Evolutionary conservation across 2,329 filamentous ascomycete species (phyloP).

Genomic region (Tolypocladium cylindrosporum): DNA sequence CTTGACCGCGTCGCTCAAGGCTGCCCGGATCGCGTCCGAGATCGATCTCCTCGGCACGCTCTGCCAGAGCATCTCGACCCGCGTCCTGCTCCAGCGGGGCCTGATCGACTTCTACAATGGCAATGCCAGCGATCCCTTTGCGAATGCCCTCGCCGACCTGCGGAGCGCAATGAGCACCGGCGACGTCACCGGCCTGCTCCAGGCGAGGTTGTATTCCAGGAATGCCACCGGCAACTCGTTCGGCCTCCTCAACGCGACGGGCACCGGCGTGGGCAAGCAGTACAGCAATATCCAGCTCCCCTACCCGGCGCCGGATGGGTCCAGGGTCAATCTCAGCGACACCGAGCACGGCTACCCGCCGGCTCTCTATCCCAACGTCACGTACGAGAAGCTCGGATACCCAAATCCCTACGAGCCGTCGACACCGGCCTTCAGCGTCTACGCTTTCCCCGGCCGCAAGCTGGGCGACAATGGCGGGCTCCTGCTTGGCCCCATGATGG

Average conservation of each 20-base stretch:
- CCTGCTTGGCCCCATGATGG: slow-evolving; percentile 63
- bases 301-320: slow-evolving; percentile 46
- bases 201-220: slow-evolving; percentile 63
- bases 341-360: slow-evolving; percentile 57
- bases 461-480: slow-evolving; percentile 46
- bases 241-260: slow-evolving; percentile 58
- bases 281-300: slow-evolving; percentile 45
- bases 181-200: slow-evolving; percentile 49
- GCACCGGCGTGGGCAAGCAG: slow-evolving; percentile 21
- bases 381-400: slow-evolving; percentile 40
- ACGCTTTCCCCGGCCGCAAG: slow-evolving; percentile 38
- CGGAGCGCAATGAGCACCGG: slow-evolving; percentile 57
- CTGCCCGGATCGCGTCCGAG: slow-evolving; percentile 69
- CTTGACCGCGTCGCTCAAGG: slow-evolving; percentile 78
- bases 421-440: slow-evolving; percentile 32
- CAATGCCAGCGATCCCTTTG: slow-evolving; percentile 47
- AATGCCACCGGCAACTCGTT: slow-evolving; percentile 46
- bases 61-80: slow-evolving; percentile 60
- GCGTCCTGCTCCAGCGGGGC: slow-evolving; percentile 47
- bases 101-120: slow-evolving; percentile 47
- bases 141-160: slow-evolving; percentile 51
- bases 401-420: slow-evolving; percentile 29
- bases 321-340: slow-evolving; percentile 51
- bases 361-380: slow-evolving; percentile 68
- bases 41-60: slow-evolving; percentile 70